Evolutionary conservation across 176 grass and related monocot species (phyloP).

Genomic region (Rhynchospora breviuscula): DNA sequence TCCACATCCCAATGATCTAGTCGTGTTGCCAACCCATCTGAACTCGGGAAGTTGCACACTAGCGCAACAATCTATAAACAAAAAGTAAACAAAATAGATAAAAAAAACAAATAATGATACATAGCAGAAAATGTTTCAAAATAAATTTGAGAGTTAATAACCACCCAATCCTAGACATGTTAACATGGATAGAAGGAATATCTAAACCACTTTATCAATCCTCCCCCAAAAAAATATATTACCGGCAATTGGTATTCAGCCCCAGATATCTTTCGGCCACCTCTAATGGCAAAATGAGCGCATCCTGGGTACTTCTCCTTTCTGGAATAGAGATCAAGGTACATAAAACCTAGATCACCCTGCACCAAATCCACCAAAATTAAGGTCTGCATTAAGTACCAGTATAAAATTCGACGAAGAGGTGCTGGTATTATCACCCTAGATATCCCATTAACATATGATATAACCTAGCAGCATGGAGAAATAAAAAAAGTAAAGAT

Average conservation of each 20-base stretch:
- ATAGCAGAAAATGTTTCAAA: neutral
- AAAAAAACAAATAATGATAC: neutral
- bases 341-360: slow-evolving; percentile 93
- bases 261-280: slow-evolving; percentile 54
- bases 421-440: neutral
- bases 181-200: neutral
- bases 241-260: slow-evolving; percentile 73
- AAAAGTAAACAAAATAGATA: neutral
- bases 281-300: slow-evolving; percentile 95
- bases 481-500: neutral
- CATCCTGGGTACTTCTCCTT: slow-evolving; percentile 85
- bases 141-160: slow-evolving; percentile 1
- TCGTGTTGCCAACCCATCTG: slow-evolving; percentile 49
- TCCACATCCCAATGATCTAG: slow-evolving; percentile 79
- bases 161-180: slow-evolving; percentile 19
- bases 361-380: slow-evolving; percentile 23
- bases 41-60: slow-evolving; percentile 76
- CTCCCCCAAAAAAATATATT: slow-evolving; percentile 12
- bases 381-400: neutral
- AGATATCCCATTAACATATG: neutral
- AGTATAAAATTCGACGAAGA: neutral
- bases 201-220: neutral
- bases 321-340: slow-evolving; percentile 92
- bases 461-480: neutral
- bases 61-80: slow-evolving; percentile 78